A percentile compares a stretch with the other conserved stretches of the same genome.
Evolutionary conservation across 1,284 basidiomycete genomes (phyloP).

Genomic region (Meira nashicola): DNA sequence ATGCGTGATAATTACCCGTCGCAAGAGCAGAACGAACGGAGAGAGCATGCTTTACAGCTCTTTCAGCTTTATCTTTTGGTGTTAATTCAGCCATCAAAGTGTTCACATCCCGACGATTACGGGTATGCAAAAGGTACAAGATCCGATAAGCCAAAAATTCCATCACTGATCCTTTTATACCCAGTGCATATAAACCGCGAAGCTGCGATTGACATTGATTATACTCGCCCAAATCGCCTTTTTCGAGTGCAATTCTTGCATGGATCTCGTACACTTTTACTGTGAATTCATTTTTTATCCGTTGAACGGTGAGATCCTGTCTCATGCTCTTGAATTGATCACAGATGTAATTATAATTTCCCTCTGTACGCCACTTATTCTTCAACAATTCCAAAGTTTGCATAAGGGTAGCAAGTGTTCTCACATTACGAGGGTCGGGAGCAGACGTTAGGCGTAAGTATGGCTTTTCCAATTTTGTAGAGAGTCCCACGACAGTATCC

Average conservation of each 20-base stretch:
- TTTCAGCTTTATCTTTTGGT: slow-evolving; percentile 72
- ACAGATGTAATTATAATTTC: slow-evolving; percentile 86
- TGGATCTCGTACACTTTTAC: slow-evolving; percentile 97
- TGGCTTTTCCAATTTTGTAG: slow-evolving; percentile 83
- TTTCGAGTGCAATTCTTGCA: slow-evolving; percentile 91
- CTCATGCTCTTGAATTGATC: slow-evolving; percentile 97
- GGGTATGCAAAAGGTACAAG: slow-evolving; percentile 87
- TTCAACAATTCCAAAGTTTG: slow-evolving; percentile 83
- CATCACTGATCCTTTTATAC: slow-evolving; percentile 79
- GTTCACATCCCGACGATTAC: slow-evolving; percentile 91
- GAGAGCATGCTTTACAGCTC: slow-evolving; percentile 81
- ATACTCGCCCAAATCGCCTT: slow-evolving; percentile 94
- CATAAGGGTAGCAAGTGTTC: slow-evolving; percentile 77
- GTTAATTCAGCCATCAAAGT: slow-evolving; percentile 92
- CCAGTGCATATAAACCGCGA: slow-evolving; percentile 83
- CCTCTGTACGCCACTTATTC: slow-evolving; percentile 77
- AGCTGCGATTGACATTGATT: slow-evolving; percentile 94
- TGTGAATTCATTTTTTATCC: slow-evolving; percentile 98
- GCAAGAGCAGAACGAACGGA: slow-evolving; percentile 79
- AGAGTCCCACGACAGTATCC: slow-evolving; percentile 88
- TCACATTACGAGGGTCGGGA: slow-evolving; percentile 88
- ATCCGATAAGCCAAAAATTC: slow-evolving; percentile 98
- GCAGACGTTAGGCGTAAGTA: slow-evolving; percentile 93
- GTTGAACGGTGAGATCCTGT: slow-evolving; percentile 99
- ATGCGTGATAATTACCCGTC: slow-evolving; percentile 85